phyloP scores from a whole-genome alignment of 2,329 filamentous ascomycete genomes.

The Xylariaceae sp. region DNA sequence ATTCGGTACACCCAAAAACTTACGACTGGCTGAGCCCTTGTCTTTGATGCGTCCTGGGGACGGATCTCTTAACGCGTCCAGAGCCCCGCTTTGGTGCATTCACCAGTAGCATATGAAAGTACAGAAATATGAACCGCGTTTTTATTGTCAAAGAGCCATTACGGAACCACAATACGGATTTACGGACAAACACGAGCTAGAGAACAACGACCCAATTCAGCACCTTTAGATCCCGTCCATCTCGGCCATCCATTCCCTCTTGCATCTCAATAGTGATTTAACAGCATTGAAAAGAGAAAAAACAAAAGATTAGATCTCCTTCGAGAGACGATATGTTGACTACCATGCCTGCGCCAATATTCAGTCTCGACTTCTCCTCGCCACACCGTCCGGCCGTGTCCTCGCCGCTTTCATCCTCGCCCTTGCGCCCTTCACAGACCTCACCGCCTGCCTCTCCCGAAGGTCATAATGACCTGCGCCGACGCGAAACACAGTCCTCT shows the following conservation, averaged over 20 bases:
- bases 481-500: constrained; percentile 38
- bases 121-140: constrained; percentile 8
- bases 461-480: constrained; percentile 38
- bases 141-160: neutral
- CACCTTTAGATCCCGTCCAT: too few species aligned
- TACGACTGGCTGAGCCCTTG: neutral
- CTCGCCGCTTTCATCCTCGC: constrained; percentile 56
- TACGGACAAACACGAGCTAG: too few species aligned
- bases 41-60: neutral
- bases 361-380: constrained; percentile 39
- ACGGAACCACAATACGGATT: neutral
- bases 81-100: constrained; percentile 17
- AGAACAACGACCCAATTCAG: too few species aligned
- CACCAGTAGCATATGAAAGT: neutral
- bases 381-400: constrained; percentile 43
- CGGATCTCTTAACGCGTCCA: constrained; percentile 28
- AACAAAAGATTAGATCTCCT: neutral
- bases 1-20: too few species aligned
- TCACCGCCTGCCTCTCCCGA: constrained; percentile 40
- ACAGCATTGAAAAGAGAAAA: neutral
- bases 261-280: too few species aligned
- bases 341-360: constrained; percentile 37
- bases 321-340: constrained; percentile 31
- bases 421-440: constrained; percentile 49
- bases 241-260: too few species aligned